Percentiles rank a stretch among this genome's conserved stretches.
phyloP scores from a whole-genome alignment of 805 yeast species.

The Cyberlindnera xylosilytica region DNA sequence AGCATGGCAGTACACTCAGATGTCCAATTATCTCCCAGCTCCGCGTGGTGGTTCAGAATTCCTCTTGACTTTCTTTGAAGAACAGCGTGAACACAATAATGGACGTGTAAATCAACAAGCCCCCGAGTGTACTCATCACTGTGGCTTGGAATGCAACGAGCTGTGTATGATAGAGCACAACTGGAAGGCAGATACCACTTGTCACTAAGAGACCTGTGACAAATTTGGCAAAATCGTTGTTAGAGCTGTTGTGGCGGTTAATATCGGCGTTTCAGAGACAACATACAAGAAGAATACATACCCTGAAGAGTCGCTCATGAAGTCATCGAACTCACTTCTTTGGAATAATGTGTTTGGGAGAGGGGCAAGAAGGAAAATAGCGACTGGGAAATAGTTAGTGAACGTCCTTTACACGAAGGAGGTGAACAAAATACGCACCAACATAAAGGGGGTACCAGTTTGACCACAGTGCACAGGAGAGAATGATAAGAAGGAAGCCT shows the following conservation, averaged over 20 bases:
- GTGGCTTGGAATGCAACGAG: constrained; percentile 69
- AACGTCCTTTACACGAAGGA: too few relatives aligned
- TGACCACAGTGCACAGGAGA: constrained; percentile 83
- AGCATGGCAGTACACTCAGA: too few relatives aligned
- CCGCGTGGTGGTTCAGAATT: constrained; percentile 31
- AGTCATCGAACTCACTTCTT: constrained; percentile 46
- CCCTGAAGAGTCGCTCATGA: constrained; percentile 54
- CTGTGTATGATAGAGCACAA: constrained; percentile 71
- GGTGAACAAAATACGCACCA: too few relatives aligned
- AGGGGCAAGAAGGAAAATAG: constrained; percentile 67
- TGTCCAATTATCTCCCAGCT: too few relatives aligned
- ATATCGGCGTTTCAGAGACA: constrained; percentile 19
- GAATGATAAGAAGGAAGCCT: constrained; percentile 83
- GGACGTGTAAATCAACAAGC: constrained; percentile 77
- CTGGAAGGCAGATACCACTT: constrained; percentile 73
- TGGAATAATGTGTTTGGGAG: constrained; percentile 63
- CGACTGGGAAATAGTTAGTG: constrained; percentile 32
- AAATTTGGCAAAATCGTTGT: constrained; percentile 75
- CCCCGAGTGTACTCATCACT: constrained; percentile 78
- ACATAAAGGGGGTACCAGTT: constrained; percentile 90
- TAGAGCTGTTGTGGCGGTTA: constrained; percentile 17
- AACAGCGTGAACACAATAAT: constrained; percentile 79
- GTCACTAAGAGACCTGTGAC: constrained; percentile 72
- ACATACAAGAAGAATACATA: constrained; percentile 20
- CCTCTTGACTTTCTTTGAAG: constrained; percentile 49